Conservation (phyloP, 768 basidiomycete species). For the Coprinopsis marcescibilis region DNA sequence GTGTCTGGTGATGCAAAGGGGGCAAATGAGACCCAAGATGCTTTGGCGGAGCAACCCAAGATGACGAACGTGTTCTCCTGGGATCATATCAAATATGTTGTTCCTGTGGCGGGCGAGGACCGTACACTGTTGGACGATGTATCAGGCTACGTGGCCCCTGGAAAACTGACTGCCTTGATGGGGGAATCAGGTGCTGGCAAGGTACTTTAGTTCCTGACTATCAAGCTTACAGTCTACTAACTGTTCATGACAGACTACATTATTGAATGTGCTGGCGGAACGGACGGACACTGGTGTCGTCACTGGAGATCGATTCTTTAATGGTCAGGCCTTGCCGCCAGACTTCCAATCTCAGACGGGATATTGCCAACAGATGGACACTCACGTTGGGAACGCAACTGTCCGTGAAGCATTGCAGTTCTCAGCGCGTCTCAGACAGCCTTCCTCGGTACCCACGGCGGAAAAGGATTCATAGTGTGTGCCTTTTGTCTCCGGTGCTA, state of each 20-base stretch:
- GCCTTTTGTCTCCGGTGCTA: neutral
- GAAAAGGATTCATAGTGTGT: slow-evolving; percentile 81
- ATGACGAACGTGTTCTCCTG: slow-evolving; percentile 73
- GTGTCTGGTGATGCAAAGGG: slow-evolving; percentile 31
- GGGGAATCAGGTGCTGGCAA: slow-evolving; percentile 48
- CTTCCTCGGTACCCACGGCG: slow-evolving; percentile 47
- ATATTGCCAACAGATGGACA: slow-evolving; percentile 85
- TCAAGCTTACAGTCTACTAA: slow-evolving; percentile 4
- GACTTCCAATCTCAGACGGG: slow-evolving; percentile 71
- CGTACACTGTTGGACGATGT: slow-evolving; percentile 61
- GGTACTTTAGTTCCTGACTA: slow-evolving; percentile 27
- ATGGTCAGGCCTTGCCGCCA: slow-evolving; percentile 44
- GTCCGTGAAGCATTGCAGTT: slow-evolving; percentile 78
- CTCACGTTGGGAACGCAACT: slow-evolving; percentile 67
- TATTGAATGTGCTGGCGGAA: slow-evolving; percentile 52
- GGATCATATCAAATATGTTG: slow-evolving; percentile 63
- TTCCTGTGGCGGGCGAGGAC: slow-evolving; percentile 43
- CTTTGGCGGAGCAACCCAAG: slow-evolving; percentile 35
- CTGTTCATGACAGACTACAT: slow-evolving; percentile 45
- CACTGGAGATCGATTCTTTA: slow-evolving; percentile 47
- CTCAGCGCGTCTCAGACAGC: slow-evolving; percentile 78
- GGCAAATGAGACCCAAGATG: slow-evolving; percentile 22
- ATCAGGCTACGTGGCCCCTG: slow-evolving; percentile 76
- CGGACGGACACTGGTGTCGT: slow-evolving; percentile 43
- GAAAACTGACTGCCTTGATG: slow-evolving; percentile 77